phyloP scores from a whole-genome alignment of 2,329 filamentous ascomycete genomes.

The Apiospora pterosperma region DNA sequence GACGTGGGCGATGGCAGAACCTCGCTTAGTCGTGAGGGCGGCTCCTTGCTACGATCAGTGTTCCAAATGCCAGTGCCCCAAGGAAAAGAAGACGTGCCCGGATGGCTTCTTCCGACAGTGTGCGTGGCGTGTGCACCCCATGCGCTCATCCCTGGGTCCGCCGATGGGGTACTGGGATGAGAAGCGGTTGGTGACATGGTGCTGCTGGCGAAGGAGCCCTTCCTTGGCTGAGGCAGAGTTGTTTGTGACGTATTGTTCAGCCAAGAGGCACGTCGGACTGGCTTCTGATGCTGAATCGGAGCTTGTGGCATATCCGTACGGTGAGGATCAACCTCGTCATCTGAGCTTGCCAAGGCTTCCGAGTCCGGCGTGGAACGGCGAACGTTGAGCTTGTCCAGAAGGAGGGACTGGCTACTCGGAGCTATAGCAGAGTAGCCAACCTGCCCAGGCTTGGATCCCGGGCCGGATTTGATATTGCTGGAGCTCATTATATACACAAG shows the following conservation, averaged over 20 bases:
- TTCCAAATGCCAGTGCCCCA: conserved; percentile 88
- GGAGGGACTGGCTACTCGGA: conserved; percentile 58
- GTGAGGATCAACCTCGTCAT: conserved; percentile 78
- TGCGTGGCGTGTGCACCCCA: conserved; percentile 55
- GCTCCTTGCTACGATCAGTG: conserved; percentile 67
- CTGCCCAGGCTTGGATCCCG: conserved; percentile 49
- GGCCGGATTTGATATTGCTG: conserved; percentile 44
- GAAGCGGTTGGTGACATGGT: conserved; percentile 78
- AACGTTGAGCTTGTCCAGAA: conserved; percentile 73
- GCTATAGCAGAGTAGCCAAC: conserved; percentile 41
- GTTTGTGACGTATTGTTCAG: conserved; percentile 75
- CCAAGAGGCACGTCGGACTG: conserved; percentile 76
- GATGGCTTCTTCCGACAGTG: conserved; percentile 44
- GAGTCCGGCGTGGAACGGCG: conserved; percentile 90
- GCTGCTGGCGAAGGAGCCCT: conserved; percentile 71
- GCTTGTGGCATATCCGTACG: conserved; percentile 49
- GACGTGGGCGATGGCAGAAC: conserved; percentile 74
- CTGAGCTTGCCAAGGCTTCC: conserved; percentile 88
- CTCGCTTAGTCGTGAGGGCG: conserved; percentile 69
- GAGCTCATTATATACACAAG: conserved; percentile 39
- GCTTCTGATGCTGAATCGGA: conserved; percentile 51
- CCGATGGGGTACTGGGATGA: conserved; percentile 75
- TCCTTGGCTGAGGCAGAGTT: conserved; percentile 57
- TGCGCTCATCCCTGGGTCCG: conserved; percentile 52
- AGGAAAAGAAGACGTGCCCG: conserved; percentile 51